Evolutionary conservation across 225 moss, liverwort and hornwort species (phyloP).

Genomic region (Rhytidiadelphus loreus): DNA sequence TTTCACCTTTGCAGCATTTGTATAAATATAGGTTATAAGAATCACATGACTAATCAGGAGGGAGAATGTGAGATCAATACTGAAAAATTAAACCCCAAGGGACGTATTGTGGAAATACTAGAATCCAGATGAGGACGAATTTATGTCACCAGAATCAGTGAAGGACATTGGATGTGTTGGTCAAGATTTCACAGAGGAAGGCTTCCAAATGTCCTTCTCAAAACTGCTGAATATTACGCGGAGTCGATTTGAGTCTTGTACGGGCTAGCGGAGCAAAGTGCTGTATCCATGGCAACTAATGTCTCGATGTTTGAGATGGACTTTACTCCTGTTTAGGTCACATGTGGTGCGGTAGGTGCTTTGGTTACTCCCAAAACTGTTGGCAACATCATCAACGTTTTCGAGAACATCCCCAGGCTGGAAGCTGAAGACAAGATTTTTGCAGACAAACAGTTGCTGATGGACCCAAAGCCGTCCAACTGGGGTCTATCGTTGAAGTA

Average conservation of each 20-base stretch:
- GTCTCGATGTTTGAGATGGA: not conserved
- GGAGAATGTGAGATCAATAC: not conserved
- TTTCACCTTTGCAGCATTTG: not conserved
- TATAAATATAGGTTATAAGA: not conserved
- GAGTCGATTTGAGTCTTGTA: not conserved
- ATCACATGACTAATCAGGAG: not conserved
- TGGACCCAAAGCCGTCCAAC: not conserved
- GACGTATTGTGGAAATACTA: not conserved
- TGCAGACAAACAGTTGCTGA: not conserved
- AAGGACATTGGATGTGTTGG: not conserved
- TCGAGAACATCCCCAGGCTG: slow-evolving; percentile 5
- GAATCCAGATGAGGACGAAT: not conserved
- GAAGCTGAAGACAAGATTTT: slow-evolving; percentile 12
- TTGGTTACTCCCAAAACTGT: not conserved
- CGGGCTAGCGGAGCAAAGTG: not conserved
- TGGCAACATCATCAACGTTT: not conserved
- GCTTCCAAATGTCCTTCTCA: not conserved
- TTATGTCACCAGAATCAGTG: not conserved
- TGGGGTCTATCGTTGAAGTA: not conserved
- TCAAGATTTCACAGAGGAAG: not conserved
- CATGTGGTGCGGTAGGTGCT: not conserved
- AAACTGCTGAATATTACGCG: not conserved
- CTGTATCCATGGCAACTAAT: not conserved
- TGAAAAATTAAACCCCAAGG: not conserved
- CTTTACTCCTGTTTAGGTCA: not conserved